Conservation (phyloP, 169 alveolate genomes). For the Sarcocystis neurona region DNA sequence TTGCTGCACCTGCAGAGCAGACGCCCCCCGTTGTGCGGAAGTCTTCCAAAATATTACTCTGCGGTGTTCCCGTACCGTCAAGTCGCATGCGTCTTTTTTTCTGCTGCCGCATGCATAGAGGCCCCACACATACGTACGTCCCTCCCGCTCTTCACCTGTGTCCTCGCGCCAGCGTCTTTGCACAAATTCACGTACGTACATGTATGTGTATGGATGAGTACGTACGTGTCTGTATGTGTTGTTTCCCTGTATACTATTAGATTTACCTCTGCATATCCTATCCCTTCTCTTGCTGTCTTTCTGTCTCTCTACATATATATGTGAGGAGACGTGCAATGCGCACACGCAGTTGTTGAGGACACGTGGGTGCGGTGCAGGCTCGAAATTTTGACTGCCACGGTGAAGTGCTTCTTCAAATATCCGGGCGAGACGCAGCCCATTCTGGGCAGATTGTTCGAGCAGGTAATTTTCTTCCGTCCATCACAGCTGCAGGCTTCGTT, state of each 20-base stretch:
- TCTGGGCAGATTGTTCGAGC: conserved; percentile 26
- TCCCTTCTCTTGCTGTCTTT: neutral
- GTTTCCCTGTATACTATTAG: neutral
- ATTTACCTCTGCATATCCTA: neutral
- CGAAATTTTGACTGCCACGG: conserved; percentile 15
- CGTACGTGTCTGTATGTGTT: neutral
- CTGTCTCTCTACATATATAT: neutral
- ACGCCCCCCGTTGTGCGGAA: too few species aligned
- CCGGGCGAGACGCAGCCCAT: conserved; percentile 47
- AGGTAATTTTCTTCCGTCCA: conserved; percentile 29
- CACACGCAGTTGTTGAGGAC: too few species aligned
- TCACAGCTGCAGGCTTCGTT: neutral
- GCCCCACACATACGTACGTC: neutral
- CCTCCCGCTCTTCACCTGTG: neutral
- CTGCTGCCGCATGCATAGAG: neutral
- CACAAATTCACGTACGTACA: neutral
- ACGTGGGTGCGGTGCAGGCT: neutral
- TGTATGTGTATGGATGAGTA: neutral
- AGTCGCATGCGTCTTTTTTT: neutral
- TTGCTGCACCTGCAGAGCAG: too few species aligned
- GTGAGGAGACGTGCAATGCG: neutral
- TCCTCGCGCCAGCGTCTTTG: neutral
- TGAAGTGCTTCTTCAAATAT: conserved; percentile 18
- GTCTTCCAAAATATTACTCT: too few species aligned
- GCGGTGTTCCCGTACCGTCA: neutral